A percentile compares a stretch with the other conserved stretches of the same genome.
Conservation (phyloP, 768 basidiomycete genomes). For the Termitomyces titanicus region DNA sequence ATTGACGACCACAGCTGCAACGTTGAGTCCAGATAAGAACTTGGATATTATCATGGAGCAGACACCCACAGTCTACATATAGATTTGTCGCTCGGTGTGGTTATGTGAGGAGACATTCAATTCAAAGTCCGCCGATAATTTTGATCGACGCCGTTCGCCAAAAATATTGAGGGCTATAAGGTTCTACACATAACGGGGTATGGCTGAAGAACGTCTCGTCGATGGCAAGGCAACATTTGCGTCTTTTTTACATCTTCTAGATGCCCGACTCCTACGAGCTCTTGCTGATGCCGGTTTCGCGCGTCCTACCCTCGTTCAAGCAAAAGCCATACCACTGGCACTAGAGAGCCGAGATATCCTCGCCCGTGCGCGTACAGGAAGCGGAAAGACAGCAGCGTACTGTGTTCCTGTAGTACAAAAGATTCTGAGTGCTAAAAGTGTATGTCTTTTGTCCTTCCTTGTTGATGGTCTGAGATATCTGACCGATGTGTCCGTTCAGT, state of each 20-base stretch:
- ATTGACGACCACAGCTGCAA: conserved; percentile 66
- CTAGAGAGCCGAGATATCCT: conserved; percentile 88
- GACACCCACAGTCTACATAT: conserved; percentile 42
- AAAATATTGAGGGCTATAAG: neutral
- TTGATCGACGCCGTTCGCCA: conserved; percentile 7
- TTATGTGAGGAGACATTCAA: conserved; percentile 14
- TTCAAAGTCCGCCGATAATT: conserved; percentile 24
- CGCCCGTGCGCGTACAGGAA: conserved; percentile 91
- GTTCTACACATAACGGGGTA: conserved; percentile 13
- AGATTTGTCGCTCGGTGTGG: conserved; percentile 20
- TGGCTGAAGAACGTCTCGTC: conserved; percentile 45
- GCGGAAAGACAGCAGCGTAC: conserved; percentile 97
- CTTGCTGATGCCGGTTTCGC: conserved; percentile 90
- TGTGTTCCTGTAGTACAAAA: conserved; percentile 90
- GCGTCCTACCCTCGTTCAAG: conserved; percentile 88
- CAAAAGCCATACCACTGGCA: conserved; percentile 88
- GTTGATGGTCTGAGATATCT: neutral
- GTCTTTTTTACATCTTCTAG: conserved; percentile 74
- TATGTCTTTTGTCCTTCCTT: conserved; percentile 40
- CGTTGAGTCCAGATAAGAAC: neutral
- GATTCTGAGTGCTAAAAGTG: conserved; percentile 75
- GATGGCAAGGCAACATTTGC: conserved; percentile 50
- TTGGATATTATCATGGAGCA: neutral
- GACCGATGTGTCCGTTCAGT: conserved; percentile 23
- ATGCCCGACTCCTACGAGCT: conserved; percentile 80